These are phyloP conservation scores for Rhizopogon salebrosus DNA, from an alignment of 768 basidiomycete species.

Conservation along the genomic window DNA sequence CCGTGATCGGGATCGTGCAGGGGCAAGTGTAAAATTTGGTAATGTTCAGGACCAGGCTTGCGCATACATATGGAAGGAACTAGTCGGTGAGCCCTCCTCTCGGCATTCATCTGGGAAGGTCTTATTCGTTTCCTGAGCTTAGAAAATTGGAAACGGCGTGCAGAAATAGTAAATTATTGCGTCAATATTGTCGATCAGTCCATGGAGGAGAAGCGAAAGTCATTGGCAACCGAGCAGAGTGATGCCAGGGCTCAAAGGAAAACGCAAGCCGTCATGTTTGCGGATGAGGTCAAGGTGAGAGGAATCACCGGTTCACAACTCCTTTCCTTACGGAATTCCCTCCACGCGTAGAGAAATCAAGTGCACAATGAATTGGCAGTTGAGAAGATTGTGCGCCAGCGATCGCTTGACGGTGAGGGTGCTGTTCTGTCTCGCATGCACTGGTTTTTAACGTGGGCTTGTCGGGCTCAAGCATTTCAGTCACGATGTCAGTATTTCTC, in stretches of 20 bases:
- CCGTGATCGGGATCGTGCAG: slow-evolving; percentile 63
- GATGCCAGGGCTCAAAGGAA: slow-evolving; percentile 44
- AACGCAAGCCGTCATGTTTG: slow-evolving; percentile 52
- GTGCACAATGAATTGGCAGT: slow-evolving; percentile 71
- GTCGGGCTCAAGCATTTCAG: slow-evolving; percentile 54
- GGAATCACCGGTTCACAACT: slow-evolving; percentile 9
- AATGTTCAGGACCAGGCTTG: slow-evolving; percentile 73
- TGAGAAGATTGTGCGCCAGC: slow-evolving; percentile 64
- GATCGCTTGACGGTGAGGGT: slow-evolving; percentile 63
- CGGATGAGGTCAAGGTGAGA: slow-evolving; percentile 68
- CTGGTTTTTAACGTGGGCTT: slow-evolving; percentile 10
- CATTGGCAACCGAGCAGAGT: slow-evolving; percentile 36
- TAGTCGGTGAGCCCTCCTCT: slow-evolving; percentile 55
- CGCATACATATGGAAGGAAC: slow-evolving; percentile 69
- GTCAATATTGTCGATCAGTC: slow-evolving; percentile 64
- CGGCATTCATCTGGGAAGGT: slow-evolving; percentile 8
- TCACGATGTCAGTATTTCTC: slow-evolving; percentile 77
- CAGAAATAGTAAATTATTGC: slow-evolving; percentile 73
- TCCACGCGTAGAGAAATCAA: slow-evolving; percentile 51
- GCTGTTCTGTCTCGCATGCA: slow-evolving; percentile 7
- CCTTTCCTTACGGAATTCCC: neutral
- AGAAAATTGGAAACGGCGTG: slow-evolving; percentile 70
- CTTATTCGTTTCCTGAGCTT: slow-evolving; percentile 16
- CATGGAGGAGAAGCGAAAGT: slow-evolving; percentile 47
- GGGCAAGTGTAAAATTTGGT: slow-evolving; percentile 36